Percentiles rank a stretch among this genome's conserved stretches.
phyloP scores from a whole-genome alignment of 2,329 filamentous ascomycete genomes.

The Fonsecaea multimorphosa region DNA sequence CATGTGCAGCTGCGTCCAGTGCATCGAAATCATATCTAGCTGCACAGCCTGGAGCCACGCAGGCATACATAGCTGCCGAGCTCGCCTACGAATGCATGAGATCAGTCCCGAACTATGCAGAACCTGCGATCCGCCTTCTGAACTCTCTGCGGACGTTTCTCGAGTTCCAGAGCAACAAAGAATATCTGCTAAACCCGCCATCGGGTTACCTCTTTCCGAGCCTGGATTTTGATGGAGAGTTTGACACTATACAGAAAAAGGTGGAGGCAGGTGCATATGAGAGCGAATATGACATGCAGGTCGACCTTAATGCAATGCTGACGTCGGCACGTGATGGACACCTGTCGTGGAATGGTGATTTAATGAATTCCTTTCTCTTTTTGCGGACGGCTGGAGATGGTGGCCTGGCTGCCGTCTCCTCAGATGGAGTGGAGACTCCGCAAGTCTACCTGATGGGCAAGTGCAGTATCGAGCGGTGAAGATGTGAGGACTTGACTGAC shows the following conservation, averaged over 20 bases:
- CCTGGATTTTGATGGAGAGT: constrained; percentile 49
- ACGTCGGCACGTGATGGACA: constrained; percentile 69
- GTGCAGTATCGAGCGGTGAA: constrained; percentile 6
- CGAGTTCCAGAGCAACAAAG: constrained; percentile 57
- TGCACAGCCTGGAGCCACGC: background rate
- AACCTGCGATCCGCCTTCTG: constrained; percentile 29
- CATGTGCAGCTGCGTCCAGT: constrained; percentile 20
- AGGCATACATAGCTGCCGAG: constrained; percentile 23
- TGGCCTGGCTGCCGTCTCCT: constrained; percentile 27
- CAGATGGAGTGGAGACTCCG: constrained; percentile 25
- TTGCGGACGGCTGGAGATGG: constrained; percentile 21
- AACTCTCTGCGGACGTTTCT: constrained; percentile 39
- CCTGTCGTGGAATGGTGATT: constrained; percentile 39
- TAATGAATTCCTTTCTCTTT: constrained; percentile 40
- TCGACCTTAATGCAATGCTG: constrained; percentile 61
- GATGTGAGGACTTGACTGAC: constrained; percentile 21
- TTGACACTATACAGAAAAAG: constrained; percentile 56
- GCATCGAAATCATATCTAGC: constrained; percentile 17
- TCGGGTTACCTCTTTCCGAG: constrained; percentile 57
- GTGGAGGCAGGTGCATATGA: constrained; percentile 51
- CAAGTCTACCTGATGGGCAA: constrained; percentile 55
- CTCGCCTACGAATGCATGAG: constrained; percentile 35
- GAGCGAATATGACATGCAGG: constrained; percentile 63
- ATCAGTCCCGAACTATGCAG: constrained; percentile 31
- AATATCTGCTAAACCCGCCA: constrained; percentile 60